A percentile compares a stretch with the other conserved stretches of the same genome.
These are phyloP conservation scores for Plasmodium blacklocki DNA, from an alignment of 169 alveolate species.

Conservation along the genomic window DNA sequence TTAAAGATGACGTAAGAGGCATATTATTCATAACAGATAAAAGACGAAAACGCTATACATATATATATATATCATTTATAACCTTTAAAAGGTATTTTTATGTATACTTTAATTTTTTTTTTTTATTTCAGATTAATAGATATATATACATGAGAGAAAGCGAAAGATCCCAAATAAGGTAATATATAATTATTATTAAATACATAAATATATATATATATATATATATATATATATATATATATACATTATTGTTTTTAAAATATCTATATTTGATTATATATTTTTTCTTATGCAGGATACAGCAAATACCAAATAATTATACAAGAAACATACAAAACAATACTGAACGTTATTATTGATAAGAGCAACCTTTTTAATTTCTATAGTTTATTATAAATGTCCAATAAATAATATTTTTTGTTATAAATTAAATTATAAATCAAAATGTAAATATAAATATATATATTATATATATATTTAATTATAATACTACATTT, in stretches of 20 bases:
- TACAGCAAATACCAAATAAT: conserved; percentile 60
- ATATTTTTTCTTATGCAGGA: conserved; percentile 11
- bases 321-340: conserved; percentile 20
- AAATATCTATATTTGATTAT: not conserved
- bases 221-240: not conserved
- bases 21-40: not conserved
- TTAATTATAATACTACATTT: too few species aligned
- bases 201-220: not conserved
- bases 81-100: too few species aligned
- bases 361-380: not conserved
- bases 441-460: too few species aligned
- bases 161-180: conserved; percentile 68
- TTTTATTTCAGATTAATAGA: conserved; percentile 38
- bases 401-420: too few species aligned
- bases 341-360: conserved; percentile 25
- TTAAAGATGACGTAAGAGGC: conserved; percentile 61
- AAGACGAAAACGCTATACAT: not conserved
- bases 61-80: not conserved
- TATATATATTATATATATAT: too few species aligned
- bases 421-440: too few species aligned
- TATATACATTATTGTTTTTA: not conserved
- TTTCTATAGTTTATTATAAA: too few species aligned
- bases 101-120: not conserved
- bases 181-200: not conserved
- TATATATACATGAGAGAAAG: conserved; percentile 67